phyloP scores from a whole-genome alignment of 768 basidiomycete genomes.

The Lactarius trivialis region DNA sequence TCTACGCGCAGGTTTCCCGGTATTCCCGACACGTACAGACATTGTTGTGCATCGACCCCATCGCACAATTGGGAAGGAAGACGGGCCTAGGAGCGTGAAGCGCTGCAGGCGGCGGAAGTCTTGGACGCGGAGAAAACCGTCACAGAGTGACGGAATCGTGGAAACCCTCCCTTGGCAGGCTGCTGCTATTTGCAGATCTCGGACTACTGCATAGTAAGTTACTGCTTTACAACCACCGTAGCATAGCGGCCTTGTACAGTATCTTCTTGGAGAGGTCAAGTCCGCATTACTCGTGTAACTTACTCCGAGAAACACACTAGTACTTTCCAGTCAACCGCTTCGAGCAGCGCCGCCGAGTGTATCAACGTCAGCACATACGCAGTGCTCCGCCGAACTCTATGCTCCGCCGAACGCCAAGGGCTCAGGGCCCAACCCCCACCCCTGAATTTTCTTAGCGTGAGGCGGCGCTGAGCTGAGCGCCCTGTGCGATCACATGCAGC shows the following conservation, averaged over 20 bases:
- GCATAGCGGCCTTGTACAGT: conserved; percentile 47
- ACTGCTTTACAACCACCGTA: conserved; percentile 29
- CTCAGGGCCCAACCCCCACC: conserved; percentile 13
- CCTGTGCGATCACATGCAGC: conserved; percentile 63
- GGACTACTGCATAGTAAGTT: conserved; percentile 58
- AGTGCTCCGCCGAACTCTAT: conserved; percentile 29
- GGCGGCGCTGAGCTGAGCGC: conserved; percentile 45
- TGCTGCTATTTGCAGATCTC: conserved; percentile 56
- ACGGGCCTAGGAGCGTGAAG: conserved; percentile 47
- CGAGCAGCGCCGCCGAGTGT: conserved; percentile 63
- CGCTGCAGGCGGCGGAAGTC: conserved; percentile 46
- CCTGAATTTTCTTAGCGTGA: conserved; percentile 60
- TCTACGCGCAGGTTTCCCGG: conserved; percentile 59
- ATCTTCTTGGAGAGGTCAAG: conserved; percentile 51
- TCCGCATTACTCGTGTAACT: conserved; percentile 59
- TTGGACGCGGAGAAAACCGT: conserved; percentile 42
- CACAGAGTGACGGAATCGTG: conserved; percentile 60
- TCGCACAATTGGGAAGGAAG: conserved; percentile 59
- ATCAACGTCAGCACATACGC: conserved; percentile 54
- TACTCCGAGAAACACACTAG: no score
- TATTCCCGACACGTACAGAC: conserved; percentile 51
- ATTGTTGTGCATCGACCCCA: conserved; percentile 47
- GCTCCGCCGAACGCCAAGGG: conserved; percentile 27
- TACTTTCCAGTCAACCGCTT: conserved; percentile 61
- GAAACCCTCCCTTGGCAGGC: conserved; percentile 59